phyloP scores from a whole-genome alignment of 2,329 filamentous ascomycete species.

The Botrytis hyacinthi region DNA sequence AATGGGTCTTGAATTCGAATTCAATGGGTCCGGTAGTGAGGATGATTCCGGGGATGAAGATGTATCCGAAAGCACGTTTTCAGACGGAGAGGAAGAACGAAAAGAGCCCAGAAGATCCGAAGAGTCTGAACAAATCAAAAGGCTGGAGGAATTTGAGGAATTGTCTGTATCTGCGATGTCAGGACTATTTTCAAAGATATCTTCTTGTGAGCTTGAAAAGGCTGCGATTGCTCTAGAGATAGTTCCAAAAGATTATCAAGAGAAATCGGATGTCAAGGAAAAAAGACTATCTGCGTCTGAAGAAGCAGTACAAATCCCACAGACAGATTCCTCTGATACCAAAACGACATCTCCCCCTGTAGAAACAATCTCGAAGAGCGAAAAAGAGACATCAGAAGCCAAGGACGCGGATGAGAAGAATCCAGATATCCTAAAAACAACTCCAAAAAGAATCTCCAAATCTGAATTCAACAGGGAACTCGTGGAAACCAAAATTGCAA shows the following conservation, averaged over 20 bases:
- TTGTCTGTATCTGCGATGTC: neutral
- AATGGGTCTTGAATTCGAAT: slow-evolving; percentile 2
- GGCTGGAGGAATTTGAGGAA: neutral
- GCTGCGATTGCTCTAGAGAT: neutral
- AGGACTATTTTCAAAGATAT: neutral
- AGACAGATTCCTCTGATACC: neutral
- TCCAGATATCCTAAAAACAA: neutral
- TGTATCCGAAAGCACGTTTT: neutral
- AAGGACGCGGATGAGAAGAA: too few species aligned
- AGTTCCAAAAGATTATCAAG: rapidly evolving
- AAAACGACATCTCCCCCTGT: neutral
- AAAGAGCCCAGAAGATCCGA: neutral
- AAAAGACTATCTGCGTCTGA: neutral
- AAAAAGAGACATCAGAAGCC: rapidly evolving
- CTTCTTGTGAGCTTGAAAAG: neutral
- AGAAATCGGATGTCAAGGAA: neutral
- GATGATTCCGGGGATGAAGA: neutral
- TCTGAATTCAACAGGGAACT: neutral
- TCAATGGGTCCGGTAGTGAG: neutral
- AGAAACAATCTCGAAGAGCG: neutral
- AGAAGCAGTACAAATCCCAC: rapidly evolving
- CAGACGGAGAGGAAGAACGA: neutral
- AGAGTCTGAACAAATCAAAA: too few species aligned
- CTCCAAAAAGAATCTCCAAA: neutral
- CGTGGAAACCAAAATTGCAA: rapidly evolving